Base-by-base conservation (phyloP, 2,329 filamentous ascomycete genomes). In the Colletotrichum chlorophyti region DNA sequence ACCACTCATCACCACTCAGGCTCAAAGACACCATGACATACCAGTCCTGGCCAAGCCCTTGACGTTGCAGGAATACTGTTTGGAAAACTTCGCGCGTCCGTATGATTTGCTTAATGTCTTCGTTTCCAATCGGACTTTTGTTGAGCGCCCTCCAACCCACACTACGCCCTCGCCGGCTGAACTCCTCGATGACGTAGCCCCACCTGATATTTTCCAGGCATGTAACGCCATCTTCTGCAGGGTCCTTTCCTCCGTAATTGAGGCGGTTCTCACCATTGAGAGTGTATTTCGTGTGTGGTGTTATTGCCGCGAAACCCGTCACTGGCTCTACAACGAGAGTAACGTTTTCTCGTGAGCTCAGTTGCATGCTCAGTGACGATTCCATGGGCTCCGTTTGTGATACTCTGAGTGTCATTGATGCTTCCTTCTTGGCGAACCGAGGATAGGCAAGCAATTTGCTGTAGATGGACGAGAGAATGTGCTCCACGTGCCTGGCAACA, bases 1-100 rank as follows among this genome's bases (percentile, higher is more conserved):
- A 93, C 91, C 91, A 96, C 61, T 82, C 83, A 69, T 95, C 91
- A 50, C 91, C 91, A 66, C 82, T 81, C 68, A 90, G 79, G 69
- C 88, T 87, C 69, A 92, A 81, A 49, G 86, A 86, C 41, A 90
- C 82, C 63, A 88, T 87, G 34, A 96, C 76, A 62, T 88, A 85
- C 91, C 91, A 97, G 49, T 83, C 78, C 12, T 82, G 70, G 9
- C 80, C 81, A 91, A 93, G 96, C n/a, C 84, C 86, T 57, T 79
- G 78, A 65, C 87, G 88, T 66, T 82, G 85, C 62, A 96, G 87
- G 76, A 93, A 90, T 14, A 87, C 78, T 31, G 84, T 79, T 55
- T 88, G 85, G 59, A 87, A 81, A 48, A 86, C 78, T 49, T 89
- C 85, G 34, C 85, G 79, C 11, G 85, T 83, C 61, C 90, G 88